phyloP scores from a whole-genome alignment of 1,139 yeast species.

The Wickerhamiella infanticola region DNA sequence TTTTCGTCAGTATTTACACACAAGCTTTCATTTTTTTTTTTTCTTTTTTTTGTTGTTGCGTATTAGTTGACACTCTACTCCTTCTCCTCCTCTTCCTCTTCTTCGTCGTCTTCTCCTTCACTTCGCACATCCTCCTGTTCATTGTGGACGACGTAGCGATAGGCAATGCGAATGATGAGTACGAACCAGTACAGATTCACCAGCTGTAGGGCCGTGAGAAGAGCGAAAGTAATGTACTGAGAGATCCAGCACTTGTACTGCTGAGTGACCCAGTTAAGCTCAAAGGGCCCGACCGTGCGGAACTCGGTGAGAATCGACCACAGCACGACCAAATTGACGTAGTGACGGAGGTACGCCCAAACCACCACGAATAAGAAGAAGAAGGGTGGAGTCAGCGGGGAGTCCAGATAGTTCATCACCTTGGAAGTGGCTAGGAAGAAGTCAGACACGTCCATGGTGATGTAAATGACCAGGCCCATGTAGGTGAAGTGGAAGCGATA shows the following conservation, averaged over 20 bases:
- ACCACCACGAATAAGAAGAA: constrained; percentile 49
- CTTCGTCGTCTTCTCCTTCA: constrained; percentile 60
- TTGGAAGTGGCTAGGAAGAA: constrained; percentile 75
- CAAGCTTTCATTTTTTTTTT: neutral
- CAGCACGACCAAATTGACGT: constrained; percentile 58
- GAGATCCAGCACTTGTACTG: constrained; percentile 95
- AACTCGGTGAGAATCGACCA: constrained; percentile 86
- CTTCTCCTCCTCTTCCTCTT: constrained; percentile 20
- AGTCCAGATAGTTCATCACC: constrained; percentile 67
- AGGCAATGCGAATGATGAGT: constrained; percentile 62
- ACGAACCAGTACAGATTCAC: constrained; percentile 81
- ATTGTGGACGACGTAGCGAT: constrained; percentile 43
- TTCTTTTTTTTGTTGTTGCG: neutral
- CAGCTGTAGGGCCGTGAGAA: constrained; percentile 66
- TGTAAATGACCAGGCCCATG: constrained; percentile 82
- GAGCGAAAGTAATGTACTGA: constrained; percentile 68
- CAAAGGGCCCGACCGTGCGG: constrained; percentile 65
- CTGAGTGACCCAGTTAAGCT: constrained; percentile 75
- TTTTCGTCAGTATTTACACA: neutral
- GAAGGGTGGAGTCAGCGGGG: constrained; percentile 45
- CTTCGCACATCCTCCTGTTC: constrained; percentile 68
- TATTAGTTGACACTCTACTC: neutral
- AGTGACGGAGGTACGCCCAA: constrained; percentile 88
- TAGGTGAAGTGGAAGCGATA: constrained; percentile 92
- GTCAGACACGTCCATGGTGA: constrained; percentile 94